Base-by-base conservation (phyloP, 805 yeast genomes). In the Candida parachauliodes region DNA sequence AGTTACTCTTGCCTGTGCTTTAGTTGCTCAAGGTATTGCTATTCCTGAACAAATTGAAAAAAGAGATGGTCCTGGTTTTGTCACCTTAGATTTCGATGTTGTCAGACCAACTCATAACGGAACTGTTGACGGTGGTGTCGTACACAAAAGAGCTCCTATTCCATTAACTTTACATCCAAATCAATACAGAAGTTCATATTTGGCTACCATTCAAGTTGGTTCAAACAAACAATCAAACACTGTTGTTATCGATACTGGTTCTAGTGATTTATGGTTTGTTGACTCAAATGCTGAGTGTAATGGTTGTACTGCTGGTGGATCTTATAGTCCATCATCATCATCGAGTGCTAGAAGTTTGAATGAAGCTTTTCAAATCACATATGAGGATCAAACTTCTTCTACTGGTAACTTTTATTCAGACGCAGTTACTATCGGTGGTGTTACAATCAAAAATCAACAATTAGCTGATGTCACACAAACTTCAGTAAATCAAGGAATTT, bases 401-500 rank as follows among this genome's bases (percentile, higher is more conserved):
- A 14, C n/a, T 2, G 57, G 57, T 34, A 34, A 42, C 22, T 50
- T 45, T 45, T 42, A 40, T 17, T 28, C 24, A 10, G 57, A 52
- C 25, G 29, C 40, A 17, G 41, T 49, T 19, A 24, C 39, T 9
- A 40, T 52, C 18, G 41, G 36, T 34, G 40, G 46, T 20, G 36
- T 36, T 8, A 12, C 42, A 9, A 43, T 49, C 22, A 39, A 27
- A 8, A 40, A 32, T 17, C 50, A 47, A 20, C 46, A 47, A 34
- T 48, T 52, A 25, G 57, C 52, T 18, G 55, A 48, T 36, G 54
- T 52, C 15, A 45, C 46, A 9, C 8, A 17, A 4, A 76, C 87
- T 1, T 76, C 77, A 44, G 77, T 88, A 4, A 55, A 76, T 6
- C 59, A 72, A 41, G 91, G 94, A 39, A 89, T 86, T 19, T 58